These are phyloP conservation scores for Diplodia sapinea DNA, from an alignment of 2,329 filamentous ascomycete species.

Conservation along the genomic window DNA sequence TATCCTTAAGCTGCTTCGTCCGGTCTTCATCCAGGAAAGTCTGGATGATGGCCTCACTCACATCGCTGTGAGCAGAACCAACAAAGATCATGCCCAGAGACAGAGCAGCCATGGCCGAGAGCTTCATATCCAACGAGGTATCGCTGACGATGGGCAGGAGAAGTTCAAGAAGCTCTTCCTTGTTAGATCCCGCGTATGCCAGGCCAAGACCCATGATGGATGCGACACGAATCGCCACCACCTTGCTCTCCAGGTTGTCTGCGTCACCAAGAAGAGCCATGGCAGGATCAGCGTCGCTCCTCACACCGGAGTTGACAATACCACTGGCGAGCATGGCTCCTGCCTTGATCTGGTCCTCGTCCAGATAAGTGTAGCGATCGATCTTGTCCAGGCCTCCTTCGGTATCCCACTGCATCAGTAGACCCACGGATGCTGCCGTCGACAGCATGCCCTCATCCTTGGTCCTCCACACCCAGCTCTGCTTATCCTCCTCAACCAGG, in stretches of 20 bases:
- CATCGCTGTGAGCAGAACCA: conserved; percentile 87
- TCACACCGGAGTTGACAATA: conserved; percentile 92
- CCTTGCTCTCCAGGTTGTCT: conserved; percentile 80
- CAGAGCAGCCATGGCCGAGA: conserved; percentile 93
- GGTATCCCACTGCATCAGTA: conserved; percentile 90
- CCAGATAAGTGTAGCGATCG: conserved; percentile 87
- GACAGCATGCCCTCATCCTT: conserved; percentile 98
- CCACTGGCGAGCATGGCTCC: conserved; percentile 92
- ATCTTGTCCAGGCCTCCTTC: conserved; percentile 92
- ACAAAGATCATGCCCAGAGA: conserved; percentile 90
- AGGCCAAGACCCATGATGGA: conserved; percentile 96
- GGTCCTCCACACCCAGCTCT: conserved; percentile 98
- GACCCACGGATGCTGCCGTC: conserved; percentile 90
- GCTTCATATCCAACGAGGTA: conserved; percentile 85
- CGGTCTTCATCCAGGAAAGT: conserved; percentile 94
- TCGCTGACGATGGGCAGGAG: conserved; percentile 88
- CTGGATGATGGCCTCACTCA: conserved; percentile 89
- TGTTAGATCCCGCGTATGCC: conserved; percentile 92
- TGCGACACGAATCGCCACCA: conserved; percentile 76
- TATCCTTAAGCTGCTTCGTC: conserved; percentile 89
- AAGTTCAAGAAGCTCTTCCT: conserved; percentile 82
- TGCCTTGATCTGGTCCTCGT: conserved; percentile 84
- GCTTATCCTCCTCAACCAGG: conserved; percentile 81
- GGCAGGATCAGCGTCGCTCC: conserved; percentile 86
- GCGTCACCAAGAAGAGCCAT: conserved; percentile 82